Conservation (phyloP, 306 rosid species). For the Purshia tridentata region DNA sequence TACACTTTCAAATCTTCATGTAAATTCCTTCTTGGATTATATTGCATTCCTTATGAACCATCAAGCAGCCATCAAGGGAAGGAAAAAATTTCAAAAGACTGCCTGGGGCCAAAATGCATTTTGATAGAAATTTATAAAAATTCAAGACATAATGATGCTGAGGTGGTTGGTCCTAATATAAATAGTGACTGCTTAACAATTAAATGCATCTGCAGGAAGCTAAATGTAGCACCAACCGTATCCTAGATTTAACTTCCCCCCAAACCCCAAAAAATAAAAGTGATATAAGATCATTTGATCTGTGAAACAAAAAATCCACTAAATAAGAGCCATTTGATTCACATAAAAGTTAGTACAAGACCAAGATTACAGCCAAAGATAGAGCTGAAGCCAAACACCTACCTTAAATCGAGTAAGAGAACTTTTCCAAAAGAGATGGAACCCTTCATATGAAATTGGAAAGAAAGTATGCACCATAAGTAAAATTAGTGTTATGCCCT, state of each 20-base stretch:
- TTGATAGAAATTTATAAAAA: not conserved
- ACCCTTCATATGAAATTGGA: slow-evolving; percentile 78
- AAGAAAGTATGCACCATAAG: slow-evolving; percentile 63
- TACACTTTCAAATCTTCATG: not conserved
- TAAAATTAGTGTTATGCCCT: slow-evolving; percentile 68
- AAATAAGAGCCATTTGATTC: not conserved
- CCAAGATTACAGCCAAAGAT: not conserved
- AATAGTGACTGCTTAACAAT: not conserved
- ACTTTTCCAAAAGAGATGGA: slow-evolving; percentile 61
- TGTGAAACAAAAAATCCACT: not conserved
- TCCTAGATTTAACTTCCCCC: not conserved
- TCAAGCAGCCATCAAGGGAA: not conserved
- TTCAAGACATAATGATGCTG: not conserved
- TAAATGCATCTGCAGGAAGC: not conserved
- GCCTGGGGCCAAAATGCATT: not conserved
- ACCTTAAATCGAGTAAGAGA: slow-evolving; percentile 69
- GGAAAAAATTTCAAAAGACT: not conserved
- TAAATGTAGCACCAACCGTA: not conserved
- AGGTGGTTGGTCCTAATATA: not conserved
- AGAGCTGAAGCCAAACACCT: slow-evolving; percentile 4
- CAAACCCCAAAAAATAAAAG: not conserved
- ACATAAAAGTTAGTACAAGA: not conserved
- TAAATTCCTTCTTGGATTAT: not conserved
- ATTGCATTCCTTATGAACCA: not conserved
- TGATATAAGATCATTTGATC: not conserved